Conservation (phyloP, 805 yeast species). For the Metschnikowia similis region DNA sequence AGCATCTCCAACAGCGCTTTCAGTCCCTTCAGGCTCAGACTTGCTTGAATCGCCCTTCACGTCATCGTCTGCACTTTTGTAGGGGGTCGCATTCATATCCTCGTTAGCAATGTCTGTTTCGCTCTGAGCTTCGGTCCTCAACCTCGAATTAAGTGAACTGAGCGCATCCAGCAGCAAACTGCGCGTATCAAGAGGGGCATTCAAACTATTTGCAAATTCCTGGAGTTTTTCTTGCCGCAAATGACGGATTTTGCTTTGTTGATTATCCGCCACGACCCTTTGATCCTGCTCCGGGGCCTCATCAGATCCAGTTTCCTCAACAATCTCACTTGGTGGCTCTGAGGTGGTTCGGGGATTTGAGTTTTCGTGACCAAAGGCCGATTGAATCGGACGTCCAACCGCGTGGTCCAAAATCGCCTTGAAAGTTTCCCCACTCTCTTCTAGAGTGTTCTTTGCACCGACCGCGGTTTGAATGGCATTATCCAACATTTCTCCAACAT, state of each 20-base stretch:
- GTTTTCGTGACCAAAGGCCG: not conserved
- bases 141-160: not conserved
- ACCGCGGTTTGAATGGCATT: not conserved
- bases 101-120: not conserved
- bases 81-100: not conserved
- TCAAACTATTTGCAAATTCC: not conserved
- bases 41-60: too few relatives aligned
- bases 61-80: not conserved
- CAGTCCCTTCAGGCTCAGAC: too few relatives aligned
- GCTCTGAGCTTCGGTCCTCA: not conserved
- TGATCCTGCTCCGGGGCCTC: not conserved
- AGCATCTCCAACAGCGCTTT: too few relatives aligned
- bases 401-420: not conserved
- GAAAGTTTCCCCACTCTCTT: not conserved
- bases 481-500: not conserved
- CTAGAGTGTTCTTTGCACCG: not conserved
- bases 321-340: not conserved
- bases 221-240: constrained; percentile 1
- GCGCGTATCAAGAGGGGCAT: not conserved
- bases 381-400: not conserved
- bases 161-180: not conserved
- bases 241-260: not conserved
- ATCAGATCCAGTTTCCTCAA: not conserved
- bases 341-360: not conserved
- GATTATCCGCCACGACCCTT: not conserved